Evolutionary conservation across 2,329 filamentous ascomycete species (phyloP).

Genomic region (Aureobasidium uvarum): DNA sequence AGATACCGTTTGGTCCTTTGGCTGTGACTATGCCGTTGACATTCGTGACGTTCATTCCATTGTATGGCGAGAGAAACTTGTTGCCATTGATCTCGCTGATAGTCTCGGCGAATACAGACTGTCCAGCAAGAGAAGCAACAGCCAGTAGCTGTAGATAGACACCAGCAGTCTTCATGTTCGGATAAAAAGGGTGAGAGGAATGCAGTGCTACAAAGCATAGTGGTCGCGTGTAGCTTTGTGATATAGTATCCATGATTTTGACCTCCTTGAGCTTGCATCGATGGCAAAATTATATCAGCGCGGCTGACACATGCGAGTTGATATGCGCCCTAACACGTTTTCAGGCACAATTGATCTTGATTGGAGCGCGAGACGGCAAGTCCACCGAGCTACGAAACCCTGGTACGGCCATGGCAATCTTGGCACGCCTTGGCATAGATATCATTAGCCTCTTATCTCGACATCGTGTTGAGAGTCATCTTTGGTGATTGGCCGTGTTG

Average conservation of each 20-base stretch:
- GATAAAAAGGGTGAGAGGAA: background rate
- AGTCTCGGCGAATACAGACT: conserved; percentile 22
- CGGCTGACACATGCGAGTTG: background rate
- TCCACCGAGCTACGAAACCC: background rate
- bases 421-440: background rate
- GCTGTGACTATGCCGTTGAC: conserved; percentile 65
- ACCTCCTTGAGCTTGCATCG: background rate
- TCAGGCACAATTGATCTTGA: too few species aligned
- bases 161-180: background rate
- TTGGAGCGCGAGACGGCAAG: background rate
- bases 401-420: background rate
- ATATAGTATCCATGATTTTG: background rate
- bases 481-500: background rate
- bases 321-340: conserved; percentile 9
- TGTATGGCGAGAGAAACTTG: conserved; percentile 61
- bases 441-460: background rate
- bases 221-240: background rate
- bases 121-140: background rate
- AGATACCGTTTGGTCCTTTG: conserved; percentile 61
- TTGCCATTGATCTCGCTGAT: conserved; percentile 62
- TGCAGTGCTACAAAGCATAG: background rate
- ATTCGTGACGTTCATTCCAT: conserved; percentile 56
- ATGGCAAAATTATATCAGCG: background rate
- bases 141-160: background rate
- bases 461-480: conserved; percentile 13